Evolutionary conservation across 805 yeast genomes (phyloP).

Genomic region (Starmerella apis): DNA sequence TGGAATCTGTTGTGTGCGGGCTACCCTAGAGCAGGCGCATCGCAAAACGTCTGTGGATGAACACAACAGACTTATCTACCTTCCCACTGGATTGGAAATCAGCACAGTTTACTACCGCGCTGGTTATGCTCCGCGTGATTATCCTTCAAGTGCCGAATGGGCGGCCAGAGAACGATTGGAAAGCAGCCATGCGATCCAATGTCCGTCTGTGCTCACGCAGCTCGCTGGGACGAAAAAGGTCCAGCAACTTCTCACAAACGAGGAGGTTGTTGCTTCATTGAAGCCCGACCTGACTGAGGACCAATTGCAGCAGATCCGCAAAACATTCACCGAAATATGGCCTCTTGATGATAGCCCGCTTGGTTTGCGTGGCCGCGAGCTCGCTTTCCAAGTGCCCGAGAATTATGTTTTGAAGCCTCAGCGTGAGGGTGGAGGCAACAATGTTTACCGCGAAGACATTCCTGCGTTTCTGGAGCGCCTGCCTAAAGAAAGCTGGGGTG

Average conservation of each 20-base stretch:
- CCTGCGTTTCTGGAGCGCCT: constrained; percentile 55
- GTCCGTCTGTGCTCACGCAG: constrained; percentile 84
- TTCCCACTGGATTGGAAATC: constrained; percentile 53
- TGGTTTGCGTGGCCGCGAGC: constrained; percentile 51
- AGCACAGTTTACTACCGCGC: constrained; percentile 84
- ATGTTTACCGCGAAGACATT: constrained; percentile 76
- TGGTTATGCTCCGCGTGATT: constrained; percentile 81
- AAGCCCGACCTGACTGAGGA: constrained; percentile 30
- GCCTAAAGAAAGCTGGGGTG: constrained; percentile 70
- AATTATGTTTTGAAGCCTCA: constrained; percentile 88
- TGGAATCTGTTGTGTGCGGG: constrained; percentile 52
- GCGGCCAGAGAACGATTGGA: constrained; percentile 63
- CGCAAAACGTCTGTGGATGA: constrained; percentile 34
- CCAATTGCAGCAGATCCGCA: constrained; percentile 31
- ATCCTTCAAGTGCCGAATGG: constrained; percentile 60
- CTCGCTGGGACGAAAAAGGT: constrained; percentile 87
- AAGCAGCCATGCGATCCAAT: constrained; percentile 68
- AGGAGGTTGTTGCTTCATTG: constrained; percentile 40
- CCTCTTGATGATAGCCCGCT: constrained; percentile 66
- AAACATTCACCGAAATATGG: constrained; percentile 74
- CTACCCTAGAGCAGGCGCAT: constrained; percentile 53
- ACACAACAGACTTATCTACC: constrained; percentile 39
- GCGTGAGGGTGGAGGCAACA: constrained; percentile 98
- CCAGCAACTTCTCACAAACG: constrained; percentile 73
- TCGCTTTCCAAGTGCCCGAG: constrained; percentile 60